phyloP scores from a whole-genome alignment of 345 rosid species.

The Physaria fendleri region DNA sequence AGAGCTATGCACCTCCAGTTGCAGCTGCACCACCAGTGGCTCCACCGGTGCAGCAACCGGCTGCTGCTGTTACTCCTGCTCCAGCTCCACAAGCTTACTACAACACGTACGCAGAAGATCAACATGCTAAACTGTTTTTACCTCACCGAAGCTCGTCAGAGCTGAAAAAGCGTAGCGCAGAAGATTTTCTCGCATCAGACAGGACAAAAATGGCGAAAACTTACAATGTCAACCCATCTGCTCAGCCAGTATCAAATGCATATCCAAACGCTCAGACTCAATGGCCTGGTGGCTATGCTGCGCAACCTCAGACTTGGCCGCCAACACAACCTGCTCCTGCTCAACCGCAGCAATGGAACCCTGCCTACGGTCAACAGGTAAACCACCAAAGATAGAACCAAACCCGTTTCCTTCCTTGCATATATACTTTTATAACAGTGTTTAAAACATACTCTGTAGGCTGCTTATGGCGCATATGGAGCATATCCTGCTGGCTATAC shows the following conservation, averaged over 20 bases:
- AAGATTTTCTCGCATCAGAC: conserved; percentile 74
- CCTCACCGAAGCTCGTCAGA: conserved; percentile 59
- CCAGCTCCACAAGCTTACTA: conserved; percentile 63
- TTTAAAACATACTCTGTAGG: conserved; percentile 34
- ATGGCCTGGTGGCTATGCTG: conserved; percentile 76
- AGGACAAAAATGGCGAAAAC: conserved; percentile 72
- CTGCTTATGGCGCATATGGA: conserved; percentile 67
- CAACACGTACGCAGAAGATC: conserved; percentile 64
- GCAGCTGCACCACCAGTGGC: conserved; percentile 39
- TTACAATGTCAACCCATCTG: conserved; percentile 46
- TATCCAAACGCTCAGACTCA: conserved; percentile 73
- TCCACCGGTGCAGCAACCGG: conserved; percentile 48
- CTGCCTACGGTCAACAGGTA: conserved; percentile 79
- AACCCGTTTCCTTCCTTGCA: not conserved
- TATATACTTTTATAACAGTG: not conserved
- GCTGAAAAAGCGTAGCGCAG: conserved; percentile 75
- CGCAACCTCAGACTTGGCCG: conserved; percentile 91
- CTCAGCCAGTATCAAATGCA: conserved; percentile 57
- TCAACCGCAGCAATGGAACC: conserved; percentile 72
- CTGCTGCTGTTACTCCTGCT: conserved; percentile 29
- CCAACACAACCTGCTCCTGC: conserved; percentile 52
- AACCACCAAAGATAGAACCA: not conserved
- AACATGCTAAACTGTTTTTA: conserved; percentile 71
- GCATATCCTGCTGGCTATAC: conserved; percentile 65
- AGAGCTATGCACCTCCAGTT: conserved; percentile 55